A percentile compares a stretch with the other conserved stretches of the same genome.
Conservation (phyloP, 768 basidiomycete genomes). For the Tylopilus felleus region DNA sequence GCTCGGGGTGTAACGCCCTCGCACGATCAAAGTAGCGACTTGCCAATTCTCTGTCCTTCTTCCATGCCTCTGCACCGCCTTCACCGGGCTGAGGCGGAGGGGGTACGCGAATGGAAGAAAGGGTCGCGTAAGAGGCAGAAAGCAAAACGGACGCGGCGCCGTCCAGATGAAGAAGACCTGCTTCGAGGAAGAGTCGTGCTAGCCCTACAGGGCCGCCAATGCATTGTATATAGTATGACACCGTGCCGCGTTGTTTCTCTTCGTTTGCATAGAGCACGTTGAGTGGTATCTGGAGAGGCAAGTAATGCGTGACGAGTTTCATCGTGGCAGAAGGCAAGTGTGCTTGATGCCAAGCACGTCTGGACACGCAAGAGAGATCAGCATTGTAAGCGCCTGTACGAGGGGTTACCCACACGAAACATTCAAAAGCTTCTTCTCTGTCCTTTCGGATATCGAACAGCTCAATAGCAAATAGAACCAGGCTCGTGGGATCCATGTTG, state of each 20-base stretch:
- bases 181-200: constrained; percentile 74
- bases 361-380: constrained; percentile 25
- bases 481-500: constrained; percentile 85
- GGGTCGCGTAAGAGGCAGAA: constrained; percentile 68
- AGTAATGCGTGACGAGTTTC: constrained; percentile 70
- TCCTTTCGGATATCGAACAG: constrained; percentile 71
- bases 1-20: constrained; percentile 50
- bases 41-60: constrained; percentile 68
- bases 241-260: constrained; percentile 47
- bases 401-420: constrained; percentile 57
- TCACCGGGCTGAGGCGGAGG: constrained; percentile 47
- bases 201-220: constrained; percentile 66
- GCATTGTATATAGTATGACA: constrained; percentile 59
- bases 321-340: constrained; percentile 74
- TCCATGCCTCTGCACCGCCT: constrained; percentile 69
- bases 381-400: not conserved
- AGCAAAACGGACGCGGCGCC: constrained; percentile 71
- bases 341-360: constrained; percentile 80
- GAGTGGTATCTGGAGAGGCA: constrained; percentile 52
- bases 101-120: constrained; percentile 74
- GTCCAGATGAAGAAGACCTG: constrained; percentile 77
- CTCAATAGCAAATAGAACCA: constrained; percentile 69
- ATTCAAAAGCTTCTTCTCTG: constrained; percentile 77
- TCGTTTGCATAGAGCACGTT: constrained; percentile 34
- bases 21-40: constrained; percentile 72